phyloP scores from a whole-genome alignment of 345 rosid genomes.

The Reutealis trisperma region DNA sequence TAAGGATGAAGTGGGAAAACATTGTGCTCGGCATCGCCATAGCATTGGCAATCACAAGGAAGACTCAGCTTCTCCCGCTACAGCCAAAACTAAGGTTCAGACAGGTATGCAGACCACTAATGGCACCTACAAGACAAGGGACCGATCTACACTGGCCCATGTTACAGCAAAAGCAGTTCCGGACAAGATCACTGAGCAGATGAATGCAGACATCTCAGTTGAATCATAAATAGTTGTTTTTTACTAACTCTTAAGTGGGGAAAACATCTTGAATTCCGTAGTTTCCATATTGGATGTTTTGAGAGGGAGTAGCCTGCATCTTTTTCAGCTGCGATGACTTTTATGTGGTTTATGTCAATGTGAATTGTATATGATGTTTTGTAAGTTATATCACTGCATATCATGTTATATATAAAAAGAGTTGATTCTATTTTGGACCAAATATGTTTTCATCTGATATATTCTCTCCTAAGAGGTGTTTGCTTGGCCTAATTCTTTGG shows the following conservation, averaged over 20 bases:
- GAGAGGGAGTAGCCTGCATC: constrained; percentile 35
- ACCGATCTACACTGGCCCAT: constrained; percentile 40
- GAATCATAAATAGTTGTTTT: constrained; percentile 42
- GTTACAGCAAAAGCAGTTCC: constrained; percentile 41
- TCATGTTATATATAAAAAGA: constrained; percentile 42
- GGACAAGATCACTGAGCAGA: constrained; percentile 34
- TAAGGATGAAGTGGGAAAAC: constrained; percentile 54
- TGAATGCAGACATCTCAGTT: constrained; percentile 34
- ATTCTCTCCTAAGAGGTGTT: background rate
- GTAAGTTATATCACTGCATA: constrained; percentile 31
- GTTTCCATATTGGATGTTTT: constrained; percentile 25
- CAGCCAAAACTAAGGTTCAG: constrained; percentile 36
- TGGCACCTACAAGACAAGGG: constrained; percentile 48
- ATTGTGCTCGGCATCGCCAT: constrained; percentile 45
- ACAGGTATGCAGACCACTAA: constrained; percentile 34
- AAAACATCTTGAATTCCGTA: constrained; percentile 26
- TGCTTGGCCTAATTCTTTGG: background rate
- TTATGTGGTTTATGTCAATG: constrained; percentile 27
- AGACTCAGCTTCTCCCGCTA: constrained; percentile 19
- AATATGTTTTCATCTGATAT: constrained; percentile 11
- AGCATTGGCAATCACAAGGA: constrained; percentile 59
- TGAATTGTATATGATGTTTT: constrained; percentile 43
- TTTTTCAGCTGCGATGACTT: constrained; percentile 30
- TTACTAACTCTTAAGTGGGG: constrained; percentile 30
- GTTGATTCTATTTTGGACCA: constrained; percentile 30